These are phyloP conservation scores for Sphagnum contortum DNA, from an alignment of 225 moss, liverwort and hornwort genomes.

Conservation along the genomic window DNA sequence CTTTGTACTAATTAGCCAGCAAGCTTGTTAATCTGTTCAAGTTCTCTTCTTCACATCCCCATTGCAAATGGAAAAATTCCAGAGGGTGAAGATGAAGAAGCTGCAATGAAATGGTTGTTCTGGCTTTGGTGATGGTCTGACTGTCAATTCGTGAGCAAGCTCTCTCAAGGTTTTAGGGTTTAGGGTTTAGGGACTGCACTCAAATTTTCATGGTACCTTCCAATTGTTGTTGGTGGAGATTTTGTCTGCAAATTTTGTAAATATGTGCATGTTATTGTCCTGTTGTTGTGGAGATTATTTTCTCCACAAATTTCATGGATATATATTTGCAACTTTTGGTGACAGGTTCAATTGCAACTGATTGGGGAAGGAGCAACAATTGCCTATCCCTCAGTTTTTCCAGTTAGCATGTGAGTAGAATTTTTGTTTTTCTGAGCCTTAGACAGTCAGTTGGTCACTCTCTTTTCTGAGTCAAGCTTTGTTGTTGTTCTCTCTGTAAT, in stretches of 20 bases:
- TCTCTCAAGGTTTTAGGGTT: no score
- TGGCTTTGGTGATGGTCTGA: not conserved
- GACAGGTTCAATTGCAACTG: conserved; percentile 41
- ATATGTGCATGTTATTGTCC: no score
- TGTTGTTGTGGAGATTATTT: not conserved
- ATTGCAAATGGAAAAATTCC: no score
- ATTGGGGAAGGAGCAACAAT: conserved; percentile 39
- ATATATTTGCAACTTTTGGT: not conserved
- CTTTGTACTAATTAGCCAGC: no score
- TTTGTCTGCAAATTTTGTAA: no score
- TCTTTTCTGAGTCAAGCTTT: not conserved
- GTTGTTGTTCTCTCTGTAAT: no score
- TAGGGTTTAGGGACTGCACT: no score
- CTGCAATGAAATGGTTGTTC: not conserved
- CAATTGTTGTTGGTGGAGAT: not conserved
- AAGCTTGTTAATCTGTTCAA: no score
- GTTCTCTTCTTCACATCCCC: no score
- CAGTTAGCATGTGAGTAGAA: conserved; percentile 30
- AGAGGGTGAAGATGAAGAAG: no score
- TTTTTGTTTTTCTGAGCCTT: not conserved
- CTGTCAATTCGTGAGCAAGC: not conserved
- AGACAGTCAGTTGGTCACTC: not conserved
- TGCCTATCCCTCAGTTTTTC: conserved; percentile 21
- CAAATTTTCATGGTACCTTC: not conserved
- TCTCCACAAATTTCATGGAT: conserved; percentile 4